Evolutionary conservation across 208 protist species (phyloP).

Genomic region (Acanthamoeba royreba): DNA sequence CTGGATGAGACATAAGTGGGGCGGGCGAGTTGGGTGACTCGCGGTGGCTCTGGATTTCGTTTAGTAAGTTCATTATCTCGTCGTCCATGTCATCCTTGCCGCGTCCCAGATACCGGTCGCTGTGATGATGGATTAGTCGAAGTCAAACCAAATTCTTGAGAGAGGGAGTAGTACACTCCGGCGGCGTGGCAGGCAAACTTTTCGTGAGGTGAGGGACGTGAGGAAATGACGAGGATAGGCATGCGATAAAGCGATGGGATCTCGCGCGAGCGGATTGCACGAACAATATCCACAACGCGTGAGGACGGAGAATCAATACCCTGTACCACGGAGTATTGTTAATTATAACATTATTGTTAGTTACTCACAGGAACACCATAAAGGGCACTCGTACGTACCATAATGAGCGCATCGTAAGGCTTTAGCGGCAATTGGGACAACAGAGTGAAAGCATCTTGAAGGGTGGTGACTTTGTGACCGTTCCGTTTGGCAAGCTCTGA

Average conservation of each 20-base stretch:
- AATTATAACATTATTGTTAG: background rate
- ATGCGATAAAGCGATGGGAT: constrained; percentile 20
- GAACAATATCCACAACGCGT: background rate
- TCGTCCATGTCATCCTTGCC: background rate
- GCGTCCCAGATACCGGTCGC: background rate
- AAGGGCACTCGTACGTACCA: background rate
- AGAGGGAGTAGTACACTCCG: background rate
- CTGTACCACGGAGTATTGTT: background rate
- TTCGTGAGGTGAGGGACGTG: background rate
- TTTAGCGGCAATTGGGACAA: background rate
- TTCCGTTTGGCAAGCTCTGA: background rate
- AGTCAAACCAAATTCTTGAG: background rate
- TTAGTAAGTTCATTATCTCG: background rate
- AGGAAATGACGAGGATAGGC: background rate
- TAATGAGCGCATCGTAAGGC: background rate
- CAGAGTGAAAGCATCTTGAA: background rate
- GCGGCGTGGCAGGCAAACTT: background rate
- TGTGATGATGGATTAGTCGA: too few relatives aligned
- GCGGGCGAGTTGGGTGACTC: background rate
- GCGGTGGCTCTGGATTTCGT: background rate
- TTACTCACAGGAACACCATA: too few relatives aligned
- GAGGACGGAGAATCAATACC: background rate
- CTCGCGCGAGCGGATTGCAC: background rate
- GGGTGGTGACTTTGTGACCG: background rate
- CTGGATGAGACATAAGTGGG: background rate